A percentile compares a stretch with the other conserved stretches of the same genome.
These are phyloP conservation scores for Colletotrichum sp. DNA, from an alignment of 2,329 filamentous ascomycete genomes.

Conservation along the genomic window DNA sequence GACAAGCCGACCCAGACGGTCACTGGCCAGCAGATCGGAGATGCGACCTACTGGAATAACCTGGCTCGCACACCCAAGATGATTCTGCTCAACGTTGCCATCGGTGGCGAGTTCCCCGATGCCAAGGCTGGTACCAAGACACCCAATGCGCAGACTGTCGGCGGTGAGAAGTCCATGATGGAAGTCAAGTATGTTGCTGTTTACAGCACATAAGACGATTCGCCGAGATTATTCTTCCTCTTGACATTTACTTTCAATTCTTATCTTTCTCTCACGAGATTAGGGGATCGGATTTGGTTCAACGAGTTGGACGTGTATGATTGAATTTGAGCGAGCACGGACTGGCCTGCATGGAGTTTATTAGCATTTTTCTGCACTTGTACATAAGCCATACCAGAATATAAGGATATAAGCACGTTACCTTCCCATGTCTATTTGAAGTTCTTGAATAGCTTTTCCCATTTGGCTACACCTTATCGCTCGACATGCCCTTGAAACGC, in stretches of 20 bases:
- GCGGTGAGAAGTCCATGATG: conserved; percentile 35
- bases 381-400: neutral
- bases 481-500: neutral
- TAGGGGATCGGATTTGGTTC: neutral
- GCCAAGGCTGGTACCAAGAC: conserved; percentile 34
- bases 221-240: neutral
- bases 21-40: conserved; percentile 28
- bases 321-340: neutral
- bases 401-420: neutral
- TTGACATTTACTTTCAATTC: neutral
- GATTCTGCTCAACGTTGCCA: conserved; percentile 43
- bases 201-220: conserved; percentile 22
- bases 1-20: conserved; percentile 30
- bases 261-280: neutral
- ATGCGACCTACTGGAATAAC: conserved; percentile 31
- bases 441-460: neutral
- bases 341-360: neutral
- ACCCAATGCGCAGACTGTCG: conserved; percentile 36
- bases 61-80: conserved; percentile 35
- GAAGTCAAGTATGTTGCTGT: conserved; percentile 45
- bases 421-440: neutral
- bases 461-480: neutral
- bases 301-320: neutral
- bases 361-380: neutral
- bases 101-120: conserved; percentile 42